These are phyloP conservation scores for Durio zibethinus DNA, from an alignment of 345 rosid genomes.

Conservation along the genomic window DNA sequence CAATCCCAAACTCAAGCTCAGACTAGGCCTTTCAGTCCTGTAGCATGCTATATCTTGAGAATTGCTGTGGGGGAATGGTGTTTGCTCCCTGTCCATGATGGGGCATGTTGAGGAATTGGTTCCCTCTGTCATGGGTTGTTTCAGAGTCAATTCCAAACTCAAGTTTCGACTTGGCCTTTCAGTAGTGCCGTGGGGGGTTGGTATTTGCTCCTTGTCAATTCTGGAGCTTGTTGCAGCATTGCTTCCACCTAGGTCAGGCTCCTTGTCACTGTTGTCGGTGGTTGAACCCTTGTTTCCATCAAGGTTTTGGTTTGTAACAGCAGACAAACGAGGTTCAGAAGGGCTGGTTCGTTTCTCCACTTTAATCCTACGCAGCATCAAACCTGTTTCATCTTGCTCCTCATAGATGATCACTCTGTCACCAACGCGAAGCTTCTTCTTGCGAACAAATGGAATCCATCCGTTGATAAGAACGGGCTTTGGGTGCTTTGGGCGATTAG, in stretches of 20 bases:
- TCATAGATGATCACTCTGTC: slow-evolving; percentile 2
- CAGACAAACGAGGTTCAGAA: background rate
- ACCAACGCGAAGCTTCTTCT: background rate
- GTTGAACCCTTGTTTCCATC: background rate
- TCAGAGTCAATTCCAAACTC: slow-evolving; percentile 5
- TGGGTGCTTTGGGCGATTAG: background rate
- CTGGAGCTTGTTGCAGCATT: background rate
- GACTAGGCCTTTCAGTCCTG: background rate
- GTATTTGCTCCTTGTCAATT: background rate
- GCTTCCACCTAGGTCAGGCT: background rate
- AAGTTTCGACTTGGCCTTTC: background rate
- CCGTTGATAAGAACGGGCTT: slow-evolving; percentile 2
- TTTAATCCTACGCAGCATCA: background rate
- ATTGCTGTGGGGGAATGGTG: background rate
- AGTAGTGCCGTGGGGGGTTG: background rate
- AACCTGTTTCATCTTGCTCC: slow-evolving; percentile 5
- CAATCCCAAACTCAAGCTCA: background rate
- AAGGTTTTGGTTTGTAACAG: background rate
- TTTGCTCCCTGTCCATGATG: background rate
- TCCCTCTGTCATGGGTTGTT: background rate
- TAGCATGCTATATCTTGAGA: background rate
- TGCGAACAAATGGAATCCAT: background rate
- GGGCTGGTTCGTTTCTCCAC: background rate
- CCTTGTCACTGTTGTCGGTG: background rate
- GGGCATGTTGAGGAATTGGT: background rate